Evolutionary conservation across 1,284 basidiomycete species (phyloP), one percentile per base, ranked within the genome.

Genomic region (Apiotrichum veenhuisii): DNA sequence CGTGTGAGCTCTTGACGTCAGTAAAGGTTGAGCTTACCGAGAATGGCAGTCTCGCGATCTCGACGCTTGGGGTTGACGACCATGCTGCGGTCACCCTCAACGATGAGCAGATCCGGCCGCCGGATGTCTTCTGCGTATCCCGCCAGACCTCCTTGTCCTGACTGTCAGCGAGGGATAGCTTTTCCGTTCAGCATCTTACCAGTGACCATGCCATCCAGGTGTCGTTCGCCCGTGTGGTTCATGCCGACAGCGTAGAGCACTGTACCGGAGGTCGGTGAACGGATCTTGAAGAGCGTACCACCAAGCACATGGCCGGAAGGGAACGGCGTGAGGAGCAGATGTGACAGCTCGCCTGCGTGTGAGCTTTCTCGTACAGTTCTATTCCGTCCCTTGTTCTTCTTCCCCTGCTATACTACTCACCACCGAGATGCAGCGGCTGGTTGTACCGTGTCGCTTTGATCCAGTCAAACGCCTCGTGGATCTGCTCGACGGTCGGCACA

Each of bases 251-350:
- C 95, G 72, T 98, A 96, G 30, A 98, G 81, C 20, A 98, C 87
- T 3, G 96, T 98, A 9, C 94, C 95, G 10, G 91, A 90, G 0
- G 92, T 93, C 2, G 96, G 94, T 1, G 93, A 97, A 38, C 96
- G 87, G 59, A 99, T 88, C 75, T 98, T 98, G 94, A 94, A 98
- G 63, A 99, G 89, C 2, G 94, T 93, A 49, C 95, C 96, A 64
- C 96, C 96, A 20, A 99, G 84, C 0, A 91, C 91, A 74, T 98
- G 94, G 0, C 96, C 96, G 14, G 93, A 90, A 63, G 90, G 89
- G 80, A 96, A 97, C 0, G 96, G 94, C 18, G 94, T 96, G 61
- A 99, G 88, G 0, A 95, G 95, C 63, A 98, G 80, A 51, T 74
- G 72, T 5, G 75, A 72, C 1, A 77, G 63, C 23, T 76, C 67